Evolutionary conservation across 495 filamentous ascomycete genomes (phyloP).

Genomic region (Clavariopsis aquatica): DNA sequence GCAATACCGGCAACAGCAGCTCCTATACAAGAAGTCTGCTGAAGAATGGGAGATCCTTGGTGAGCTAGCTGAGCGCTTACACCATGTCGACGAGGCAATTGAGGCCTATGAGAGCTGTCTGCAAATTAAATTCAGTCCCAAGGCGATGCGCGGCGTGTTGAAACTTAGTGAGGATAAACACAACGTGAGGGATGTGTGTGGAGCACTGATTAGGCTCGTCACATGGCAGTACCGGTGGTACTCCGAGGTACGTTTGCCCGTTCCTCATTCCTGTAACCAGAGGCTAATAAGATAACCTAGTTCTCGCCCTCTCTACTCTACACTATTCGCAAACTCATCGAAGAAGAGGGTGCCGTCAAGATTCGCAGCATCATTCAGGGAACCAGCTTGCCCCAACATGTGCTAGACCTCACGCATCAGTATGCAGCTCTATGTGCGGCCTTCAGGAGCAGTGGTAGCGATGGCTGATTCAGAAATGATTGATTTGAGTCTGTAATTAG

Average conservation of each 20-base stretch:
- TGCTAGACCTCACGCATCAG: slow-evolving; percentile 92
- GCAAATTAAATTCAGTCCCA: slow-evolving; percentile 79
- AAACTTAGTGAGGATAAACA: slow-evolving; percentile 71
- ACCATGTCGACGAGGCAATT: slow-evolving; percentile 83
- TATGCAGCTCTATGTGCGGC: slow-evolving; percentile 93
- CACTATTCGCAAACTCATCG: slow-evolving; percentile 86
- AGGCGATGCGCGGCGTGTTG: slow-evolving; percentile 82
- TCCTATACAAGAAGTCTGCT: slow-evolving; percentile 91
- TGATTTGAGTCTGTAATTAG: neutral
- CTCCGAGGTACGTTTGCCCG: slow-evolving; percentile 76
- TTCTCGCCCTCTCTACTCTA: slow-evolving; percentile 89
- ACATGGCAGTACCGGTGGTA: slow-evolving; percentile 99
- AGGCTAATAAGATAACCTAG: too few species aligned
- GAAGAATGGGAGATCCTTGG: slow-evolving; percentile 99
- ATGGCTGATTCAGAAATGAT: slow-evolving; percentile 56
- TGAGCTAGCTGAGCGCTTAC: slow-evolving; percentile 85
- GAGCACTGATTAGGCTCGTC: slow-evolving; percentile 79
- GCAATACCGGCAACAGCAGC: slow-evolving; percentile 82
- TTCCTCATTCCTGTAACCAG: too few species aligned
- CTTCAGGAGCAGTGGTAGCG: slow-evolving; percentile 91
- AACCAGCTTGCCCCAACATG: slow-evolving; percentile 86
- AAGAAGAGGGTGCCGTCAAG: slow-evolving; percentile 97
- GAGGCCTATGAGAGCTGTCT: slow-evolving; percentile 90
- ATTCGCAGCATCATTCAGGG: slow-evolving; percentile 95
- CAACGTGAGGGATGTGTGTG: slow-evolving; percentile 73